Conservation (phyloP, 129 eudicot genomes). For the Tagetes erecta region DNA sequence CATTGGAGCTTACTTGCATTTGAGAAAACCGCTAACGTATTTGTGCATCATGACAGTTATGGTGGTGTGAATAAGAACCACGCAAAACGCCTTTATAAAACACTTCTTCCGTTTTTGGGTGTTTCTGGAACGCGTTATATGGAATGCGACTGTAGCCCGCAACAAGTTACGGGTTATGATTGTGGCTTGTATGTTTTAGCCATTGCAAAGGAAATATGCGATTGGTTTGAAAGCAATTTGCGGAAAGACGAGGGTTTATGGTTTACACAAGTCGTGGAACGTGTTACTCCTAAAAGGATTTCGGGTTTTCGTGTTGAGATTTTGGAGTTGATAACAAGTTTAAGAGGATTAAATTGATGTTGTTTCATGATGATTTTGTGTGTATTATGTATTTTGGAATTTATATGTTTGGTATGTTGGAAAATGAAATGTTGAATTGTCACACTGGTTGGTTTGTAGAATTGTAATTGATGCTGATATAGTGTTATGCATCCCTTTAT, state of each 20-base stretch:
- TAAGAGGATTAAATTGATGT: constrained; percentile 38
- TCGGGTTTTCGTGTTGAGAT: constrained; percentile 52
- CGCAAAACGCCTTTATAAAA: constrained; percentile 51
- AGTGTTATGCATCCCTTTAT: too few relatives aligned
- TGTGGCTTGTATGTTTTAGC: constrained; percentile 83
- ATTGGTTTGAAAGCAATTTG: constrained; percentile 44
- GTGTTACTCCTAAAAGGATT: constrained; percentile 43
- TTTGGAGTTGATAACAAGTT: constrained; percentile 41
- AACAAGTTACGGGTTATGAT: constrained; percentile 68
- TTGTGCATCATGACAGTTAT: constrained; percentile 85
- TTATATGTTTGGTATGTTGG: too few relatives aligned
- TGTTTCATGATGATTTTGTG: too few relatives aligned
- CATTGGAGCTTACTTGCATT: constrained; percentile 91
- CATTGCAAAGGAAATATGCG: constrained; percentile 65
- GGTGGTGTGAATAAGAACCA: constrained; percentile 36
- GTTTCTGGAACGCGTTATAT: constrained; percentile 29
- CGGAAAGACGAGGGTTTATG: constrained; percentile 42
- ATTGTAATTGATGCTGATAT: too few relatives aligned
- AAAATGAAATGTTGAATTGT: too few relatives aligned
- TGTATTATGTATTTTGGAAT: too few relatives aligned
- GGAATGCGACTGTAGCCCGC: constrained; percentile 50
- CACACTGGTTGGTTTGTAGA: too few relatives aligned
- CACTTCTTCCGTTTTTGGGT: constrained; percentile 36
- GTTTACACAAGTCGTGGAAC: constrained; percentile 51
- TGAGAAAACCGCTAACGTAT: constrained; percentile 41